Evolutionary conservation across 176 grass and related monocot genomes (phyloP).

Genomic region (Sorghum bicolor): Sorghum_bicolor_NCBIv3 NC_012870.2:3252501-3253000

Average conservation of each 20-base stretch:
- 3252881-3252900: not conserved
- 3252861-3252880: conserved; percentile 1
- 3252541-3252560: not conserved
- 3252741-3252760: conserved; percentile 67
- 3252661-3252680: conserved; percentile 63
- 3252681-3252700: conserved; percentile 68
- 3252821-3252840: conserved; percentile 6
- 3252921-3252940: conserved; percentile 98
- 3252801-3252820: conserved; percentile 22
- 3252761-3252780: conserved; percentile 71
- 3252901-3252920: conserved; percentile 44
- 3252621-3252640: not conserved
- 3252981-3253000: conserved; percentile 90
- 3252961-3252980: conserved; percentile 82
- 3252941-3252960: conserved; percentile 97
- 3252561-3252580: conserved; percentile 2
- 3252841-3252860: not conserved
- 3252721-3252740: conserved; percentile 61
- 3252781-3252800: conserved; percentile 4
- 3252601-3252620: conserved; percentile 16
- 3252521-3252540: not conserved
- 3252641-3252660: conserved; percentile 47
- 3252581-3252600: not conserved
- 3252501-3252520: conserved; percentile 13
- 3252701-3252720: conserved; percentile 84